Percentiles rank a stretch among this genome's conserved stretches.
Evolutionary conservation across 495 filamentous ascomycete genomes (phyloP).

Genomic region (Hyaloscypha variabilis): DNA sequence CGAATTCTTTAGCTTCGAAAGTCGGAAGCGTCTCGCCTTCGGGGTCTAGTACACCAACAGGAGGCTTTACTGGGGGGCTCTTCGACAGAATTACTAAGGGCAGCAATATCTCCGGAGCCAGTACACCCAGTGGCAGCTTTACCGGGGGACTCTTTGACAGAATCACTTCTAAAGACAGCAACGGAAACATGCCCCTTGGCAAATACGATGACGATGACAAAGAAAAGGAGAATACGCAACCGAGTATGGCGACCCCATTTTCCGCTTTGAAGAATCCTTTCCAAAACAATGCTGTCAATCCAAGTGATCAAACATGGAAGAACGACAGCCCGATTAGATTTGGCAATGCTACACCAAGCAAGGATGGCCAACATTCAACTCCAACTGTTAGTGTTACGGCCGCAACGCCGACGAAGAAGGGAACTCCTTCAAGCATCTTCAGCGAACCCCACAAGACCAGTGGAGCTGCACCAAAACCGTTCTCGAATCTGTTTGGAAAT

Average conservation of each 20-base stretch:
- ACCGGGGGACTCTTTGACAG: slow-evolving; percentile 47
- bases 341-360: slow-evolving; percentile 17
- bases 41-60: slow-evolving; percentile 21
- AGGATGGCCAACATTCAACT: slow-evolving; percentile 14
- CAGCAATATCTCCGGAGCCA: slow-evolving; percentile 11
- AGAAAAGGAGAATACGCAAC: slow-evolving; percentile 34
- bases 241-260: slow-evolving; percentile 30
- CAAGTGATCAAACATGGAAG: slow-evolving; percentile 53
- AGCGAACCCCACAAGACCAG: background rate
- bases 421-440: slow-evolving; percentile 20
- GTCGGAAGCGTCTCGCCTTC: background rate
- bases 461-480: slow-evolving; percentile 5
- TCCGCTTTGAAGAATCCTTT: slow-evolving; percentile 32
- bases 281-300: slow-evolving; percentile 26
- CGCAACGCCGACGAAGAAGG: slow-evolving; percentile 36
- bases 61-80: slow-evolving; percentile 34
- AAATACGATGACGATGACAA: slow-evolving; percentile 16
- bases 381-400: slow-evolving; percentile 39
- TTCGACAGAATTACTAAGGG: slow-evolving; percentile 49
- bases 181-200: slow-evolving; percentile 41
- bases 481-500: slow-evolving; percentile 25
- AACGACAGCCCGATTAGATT: slow-evolving; percentile 54
- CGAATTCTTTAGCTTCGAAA: slow-evolving; percentile 27
- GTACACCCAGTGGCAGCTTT: slow-evolving; percentile 30
- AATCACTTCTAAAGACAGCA: slow-evolving; percentile 41